phyloP scores from a whole-genome alignment of 2,329 filamentous ascomycete species.

The Fusarium sp. region DNA sequence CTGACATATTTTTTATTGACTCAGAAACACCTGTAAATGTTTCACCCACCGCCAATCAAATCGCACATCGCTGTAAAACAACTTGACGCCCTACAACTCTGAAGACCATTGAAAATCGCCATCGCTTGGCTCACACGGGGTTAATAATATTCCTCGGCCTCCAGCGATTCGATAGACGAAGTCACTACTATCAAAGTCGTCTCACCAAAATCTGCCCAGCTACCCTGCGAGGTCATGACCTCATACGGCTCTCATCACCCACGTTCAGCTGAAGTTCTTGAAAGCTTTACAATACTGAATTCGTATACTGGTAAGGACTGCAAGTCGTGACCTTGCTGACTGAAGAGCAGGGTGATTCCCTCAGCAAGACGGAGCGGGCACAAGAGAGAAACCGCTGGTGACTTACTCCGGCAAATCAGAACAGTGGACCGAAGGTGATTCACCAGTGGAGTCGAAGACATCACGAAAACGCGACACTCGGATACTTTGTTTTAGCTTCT shows the following conservation, averaged over 20 bases:
- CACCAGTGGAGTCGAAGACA: background rate
- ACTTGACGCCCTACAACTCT: slow-evolving; percentile 46
- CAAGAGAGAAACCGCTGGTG: background rate
- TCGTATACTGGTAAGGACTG: slow-evolving; percentile 34
- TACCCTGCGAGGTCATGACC: background rate
- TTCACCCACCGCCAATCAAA: slow-evolving; percentile 48
- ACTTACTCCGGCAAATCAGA: background rate
- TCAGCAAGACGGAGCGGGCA: slow-evolving; percentile 4
- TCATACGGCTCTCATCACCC: background rate
- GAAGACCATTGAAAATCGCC: slow-evolving; percentile 27
- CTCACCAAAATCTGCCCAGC: background rate
- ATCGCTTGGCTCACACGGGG: slow-evolving; percentile 9
- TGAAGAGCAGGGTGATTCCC: slow-evolving; percentile 21
- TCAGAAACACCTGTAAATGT: slow-evolving; percentile 53
- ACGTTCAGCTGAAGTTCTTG: background rate
- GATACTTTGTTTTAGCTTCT: background rate
- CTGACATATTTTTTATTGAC: slow-evolving; percentile 48
- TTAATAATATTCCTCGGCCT: slow-evolving; percentile 3
- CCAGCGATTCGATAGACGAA: background rate
- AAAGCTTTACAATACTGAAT: slow-evolving; percentile 3
- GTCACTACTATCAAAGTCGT: background rate
- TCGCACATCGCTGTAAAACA: slow-evolving; percentile 52
- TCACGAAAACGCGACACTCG: background rate
- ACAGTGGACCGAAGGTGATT: background rate
- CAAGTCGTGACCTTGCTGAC: slow-evolving; percentile 34